A percentile compares a stretch with the other conserved stretches of the same genome.
These are phyloP conservation scores for Croton laevigatus DNA, from an alignment of 441 rosid species.

Conservation along the genomic window DNA sequence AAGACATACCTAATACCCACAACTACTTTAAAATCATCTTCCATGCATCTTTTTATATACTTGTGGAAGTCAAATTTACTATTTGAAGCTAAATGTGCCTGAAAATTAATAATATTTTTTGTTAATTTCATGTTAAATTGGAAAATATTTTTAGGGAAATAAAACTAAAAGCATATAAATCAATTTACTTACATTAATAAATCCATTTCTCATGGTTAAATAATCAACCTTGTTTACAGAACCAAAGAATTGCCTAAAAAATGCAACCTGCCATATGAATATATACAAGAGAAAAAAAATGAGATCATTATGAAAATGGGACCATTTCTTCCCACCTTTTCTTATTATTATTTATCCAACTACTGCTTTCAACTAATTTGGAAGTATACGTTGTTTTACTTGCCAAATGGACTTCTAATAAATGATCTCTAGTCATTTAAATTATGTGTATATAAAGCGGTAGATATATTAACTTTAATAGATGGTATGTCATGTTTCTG, in stretches of 20 bases:
- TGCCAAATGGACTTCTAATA: background rate
- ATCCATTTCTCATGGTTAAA: constrained; percentile 58
- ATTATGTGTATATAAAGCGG: too few relatives aligned
- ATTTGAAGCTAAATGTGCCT: constrained; percentile 60
- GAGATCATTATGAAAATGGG: background rate
- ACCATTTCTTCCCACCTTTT: too few relatives aligned
- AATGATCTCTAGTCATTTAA: too few relatives aligned
- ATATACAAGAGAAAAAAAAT: too few relatives aligned
- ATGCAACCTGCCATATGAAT: constrained; percentile 42
- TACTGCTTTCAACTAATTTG: constrained; percentile 2
- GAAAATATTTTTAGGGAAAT: too few relatives aligned
- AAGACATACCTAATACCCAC: constrained; percentile 52
- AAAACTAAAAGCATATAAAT: too few relatives aligned
- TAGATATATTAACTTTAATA: too few relatives aligned
- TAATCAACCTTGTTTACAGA: constrained; percentile 62
- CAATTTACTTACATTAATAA: constrained; percentile 41
- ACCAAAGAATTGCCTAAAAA: constrained; percentile 60
- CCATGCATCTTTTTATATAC: constrained; percentile 64
- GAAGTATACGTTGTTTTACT: background rate
- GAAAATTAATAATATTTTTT: constrained; percentile 9
- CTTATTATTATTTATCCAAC: background rate
- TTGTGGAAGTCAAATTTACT: constrained; percentile 58
- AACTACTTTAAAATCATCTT: constrained; percentile 68
- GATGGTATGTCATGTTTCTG: too few relatives aligned
- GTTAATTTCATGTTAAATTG: too few relatives aligned